Percentiles rank a stretch among this genome's conserved stretches.
Conservation (phyloP, 495 filamentous ascomycete species). For the Xylaria telfairii region DNA sequence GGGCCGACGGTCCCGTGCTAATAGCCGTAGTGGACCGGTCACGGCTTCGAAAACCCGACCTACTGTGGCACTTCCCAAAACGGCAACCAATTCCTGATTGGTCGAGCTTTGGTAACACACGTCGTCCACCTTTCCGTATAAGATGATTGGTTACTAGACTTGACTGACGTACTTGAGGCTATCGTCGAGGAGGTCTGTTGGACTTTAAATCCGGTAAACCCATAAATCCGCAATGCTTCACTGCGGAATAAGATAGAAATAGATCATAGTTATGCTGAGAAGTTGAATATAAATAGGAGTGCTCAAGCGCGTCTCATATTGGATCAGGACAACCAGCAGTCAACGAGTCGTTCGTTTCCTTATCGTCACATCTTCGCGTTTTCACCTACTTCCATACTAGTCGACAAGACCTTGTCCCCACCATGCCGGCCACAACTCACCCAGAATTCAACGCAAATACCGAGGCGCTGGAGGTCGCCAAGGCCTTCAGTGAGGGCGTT, state of each 20-base stretch:
- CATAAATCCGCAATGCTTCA: constrained; percentile 8
- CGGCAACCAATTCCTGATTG: constrained; percentile 19
- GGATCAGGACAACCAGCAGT: neutral
- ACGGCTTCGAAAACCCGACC: neutral
- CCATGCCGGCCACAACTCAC: constrained; percentile 43
- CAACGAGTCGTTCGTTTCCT: neutral
- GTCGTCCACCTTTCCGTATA: constrained; percentile 10
- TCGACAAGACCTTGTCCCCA: neutral
- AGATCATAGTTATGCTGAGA: neutral
- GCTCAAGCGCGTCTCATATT: neutral
- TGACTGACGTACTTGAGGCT: neutral
- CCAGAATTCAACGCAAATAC: constrained; percentile 46
- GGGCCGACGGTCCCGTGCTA: constrained; percentile 1
- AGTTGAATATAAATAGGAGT: constrained; percentile 16
- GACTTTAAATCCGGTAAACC: constrained; percentile 19
- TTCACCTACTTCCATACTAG: neutral
- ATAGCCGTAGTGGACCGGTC: neutral
- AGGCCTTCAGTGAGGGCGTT: constrained; percentile 44
- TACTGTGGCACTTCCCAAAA: constrained; percentile 6
- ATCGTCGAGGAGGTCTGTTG: neutral
- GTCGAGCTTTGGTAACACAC: neutral
- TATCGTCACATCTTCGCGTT: neutral
- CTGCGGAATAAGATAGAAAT: neutral
- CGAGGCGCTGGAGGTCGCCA: constrained; percentile 49
- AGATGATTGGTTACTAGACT: constrained; percentile 14